A percentile compares a stretch with the other conserved stretches of the same genome.
These are phyloP conservation scores for Dryadomyces quercivorus DNA, from an alignment of 2,329 filamentous ascomycete genomes.

Conservation along the genomic window DNA sequence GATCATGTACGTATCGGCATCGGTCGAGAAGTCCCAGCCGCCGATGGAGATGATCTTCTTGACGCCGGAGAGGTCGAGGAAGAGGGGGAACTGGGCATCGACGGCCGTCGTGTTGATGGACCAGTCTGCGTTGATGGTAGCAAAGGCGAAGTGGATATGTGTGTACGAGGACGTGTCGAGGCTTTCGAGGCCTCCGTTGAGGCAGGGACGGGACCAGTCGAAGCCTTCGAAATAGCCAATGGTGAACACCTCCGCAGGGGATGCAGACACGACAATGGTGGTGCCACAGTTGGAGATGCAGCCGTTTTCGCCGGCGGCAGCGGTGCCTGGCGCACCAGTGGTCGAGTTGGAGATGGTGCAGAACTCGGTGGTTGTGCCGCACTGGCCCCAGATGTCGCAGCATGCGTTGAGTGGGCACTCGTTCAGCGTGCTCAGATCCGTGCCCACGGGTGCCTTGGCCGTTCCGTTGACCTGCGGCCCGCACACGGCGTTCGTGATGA, in stretches of 20 bases:
- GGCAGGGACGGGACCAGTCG: slow-evolving; percentile 19
- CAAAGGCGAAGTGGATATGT: not conserved
- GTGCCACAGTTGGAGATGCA: slow-evolving; percentile 30
- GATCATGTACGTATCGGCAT: not conserved
- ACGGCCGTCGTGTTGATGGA: no score
- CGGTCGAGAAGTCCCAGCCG: not conserved
- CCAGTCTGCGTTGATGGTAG: no score
- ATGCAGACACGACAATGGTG: slow-evolving; percentile 20
- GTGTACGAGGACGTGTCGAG: slow-evolving; percentile 6
- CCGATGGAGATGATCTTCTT: not conserved
- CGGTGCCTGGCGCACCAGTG: slow-evolving; percentile 17
- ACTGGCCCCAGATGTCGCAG: slow-evolving; percentile 28
- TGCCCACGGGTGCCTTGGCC: no score
- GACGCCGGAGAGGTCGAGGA: not conserved
- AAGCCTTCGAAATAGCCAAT: slow-evolving; percentile 26
- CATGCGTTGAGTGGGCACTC: slow-evolving; percentile 18
- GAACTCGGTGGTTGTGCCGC: slow-evolving; percentile 30
- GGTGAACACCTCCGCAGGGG: no score
- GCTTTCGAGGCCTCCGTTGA: slow-evolving; percentile 14
- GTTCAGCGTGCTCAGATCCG: no score
- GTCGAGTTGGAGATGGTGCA: slow-evolving; percentile 20
- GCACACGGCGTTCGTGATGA: no score
- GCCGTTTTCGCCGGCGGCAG: slow-evolving; percentile 18
- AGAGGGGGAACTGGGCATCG: not conserved
- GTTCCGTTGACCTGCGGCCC: no score